Evolutionary conservation across 2,329 filamentous ascomycete genomes (phyloP).

Genomic region (Fusarium metavorans): DNA sequence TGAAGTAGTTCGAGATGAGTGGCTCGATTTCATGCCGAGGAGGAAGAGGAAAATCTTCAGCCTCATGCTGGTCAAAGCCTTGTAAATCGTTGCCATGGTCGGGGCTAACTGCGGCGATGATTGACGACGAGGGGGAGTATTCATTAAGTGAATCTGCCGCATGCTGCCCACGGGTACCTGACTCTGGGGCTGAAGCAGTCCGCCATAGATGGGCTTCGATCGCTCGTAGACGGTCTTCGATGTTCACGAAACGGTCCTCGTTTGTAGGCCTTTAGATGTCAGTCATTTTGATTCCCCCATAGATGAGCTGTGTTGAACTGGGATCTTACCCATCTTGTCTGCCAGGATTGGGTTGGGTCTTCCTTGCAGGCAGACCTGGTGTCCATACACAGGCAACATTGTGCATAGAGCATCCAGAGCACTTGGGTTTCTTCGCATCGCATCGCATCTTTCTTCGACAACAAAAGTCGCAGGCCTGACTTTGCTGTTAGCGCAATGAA

Average conservation of each 20-base stretch:
- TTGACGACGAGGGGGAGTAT: not conserved
- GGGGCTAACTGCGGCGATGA: not conserved
- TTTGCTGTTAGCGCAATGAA: not conserved
- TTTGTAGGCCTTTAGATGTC: not conserved
- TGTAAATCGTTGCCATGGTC: no score
- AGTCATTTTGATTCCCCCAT: not conserved
- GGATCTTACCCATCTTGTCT: not conserved
- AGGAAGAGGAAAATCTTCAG: not conserved
- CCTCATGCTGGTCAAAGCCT: not conserved
- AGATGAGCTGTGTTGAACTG: no score
- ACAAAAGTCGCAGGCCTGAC: slow-evolving; percentile 15
- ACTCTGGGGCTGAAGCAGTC: not conserved
- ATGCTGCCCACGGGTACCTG: not conserved
- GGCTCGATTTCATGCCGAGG: not conserved
- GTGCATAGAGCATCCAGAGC: not conserved
- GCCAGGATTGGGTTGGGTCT: not conserved
- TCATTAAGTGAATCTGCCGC: not conserved
- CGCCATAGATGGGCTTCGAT: slow-evolving; percentile 16
- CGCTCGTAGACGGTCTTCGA: not conserved
- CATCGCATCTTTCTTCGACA: slow-evolving; percentile 14
- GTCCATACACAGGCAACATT: slow-evolving; percentile 12
- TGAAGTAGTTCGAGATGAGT: slow-evolving; percentile 2
- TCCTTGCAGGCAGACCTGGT: not conserved
- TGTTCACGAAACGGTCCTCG: not conserved
- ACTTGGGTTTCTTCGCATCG: slow-evolving; percentile 16